Evolutionary conservation across 495 filamentous ascomycete genomes (phyloP).

Genomic region (Tuber brumale): DNA sequence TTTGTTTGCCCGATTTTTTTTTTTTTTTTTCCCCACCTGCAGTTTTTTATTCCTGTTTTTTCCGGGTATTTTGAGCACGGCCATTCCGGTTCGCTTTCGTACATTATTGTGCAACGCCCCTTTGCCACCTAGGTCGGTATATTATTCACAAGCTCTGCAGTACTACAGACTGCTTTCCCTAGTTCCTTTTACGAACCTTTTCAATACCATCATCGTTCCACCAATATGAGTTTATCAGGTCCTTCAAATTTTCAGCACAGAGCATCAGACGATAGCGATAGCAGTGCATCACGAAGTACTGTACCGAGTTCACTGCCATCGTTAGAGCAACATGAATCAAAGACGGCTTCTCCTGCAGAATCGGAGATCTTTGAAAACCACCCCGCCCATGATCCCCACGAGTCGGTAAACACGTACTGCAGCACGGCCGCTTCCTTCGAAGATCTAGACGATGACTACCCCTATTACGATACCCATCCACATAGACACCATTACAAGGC

Average conservation of each 20-base stretch:
- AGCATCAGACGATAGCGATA: constrained; percentile 33
- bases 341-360: constrained; percentile 31
- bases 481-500: constrained; percentile 47
- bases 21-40: constrained; percentile 13
- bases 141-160: constrained; percentile 26
- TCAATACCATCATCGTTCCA: constrained; percentile 18
- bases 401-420: constrained; percentile 72
- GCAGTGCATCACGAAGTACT: constrained; percentile 33
- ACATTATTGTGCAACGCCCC: constrained; percentile 23
- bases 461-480: constrained; percentile 46
- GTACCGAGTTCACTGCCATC: constrained; percentile 40
- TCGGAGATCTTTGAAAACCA: constrained; percentile 36
- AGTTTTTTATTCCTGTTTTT: constrained; percentile 31
- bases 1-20: constrained; percentile 26
- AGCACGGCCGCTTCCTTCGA: constrained; percentile 63
- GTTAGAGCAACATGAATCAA: constrained; percentile 37
- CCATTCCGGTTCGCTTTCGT: constrained; percentile 8
- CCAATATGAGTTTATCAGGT: constrained; percentile 35
- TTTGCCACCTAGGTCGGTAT: constrained; percentile 33
- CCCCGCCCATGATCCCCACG: constrained; percentile 46
- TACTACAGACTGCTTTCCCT: constrained; percentile 21
- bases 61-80: constrained; percentile 29
- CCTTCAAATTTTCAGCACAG: constrained; percentile 22
- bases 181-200: constrained; percentile 30
- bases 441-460: constrained; percentile 52